Conservation (phyloP, 257 asterid species). For the Perilla frutescens region DNA sequence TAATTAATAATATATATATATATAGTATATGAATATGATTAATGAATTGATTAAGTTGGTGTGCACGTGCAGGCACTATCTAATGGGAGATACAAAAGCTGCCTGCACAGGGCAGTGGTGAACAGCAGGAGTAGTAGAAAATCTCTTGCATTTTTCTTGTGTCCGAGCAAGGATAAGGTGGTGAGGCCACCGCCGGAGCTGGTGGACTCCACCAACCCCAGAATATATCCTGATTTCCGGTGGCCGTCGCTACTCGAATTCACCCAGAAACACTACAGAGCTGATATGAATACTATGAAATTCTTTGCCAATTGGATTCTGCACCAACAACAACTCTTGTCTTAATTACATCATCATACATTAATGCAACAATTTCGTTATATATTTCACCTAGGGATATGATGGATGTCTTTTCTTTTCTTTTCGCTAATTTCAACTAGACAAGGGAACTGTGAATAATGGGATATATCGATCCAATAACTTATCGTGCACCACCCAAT, state of each 20-base stretch:
- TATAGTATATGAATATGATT: too few relatives aligned
- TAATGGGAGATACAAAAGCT: constrained; percentile 88
- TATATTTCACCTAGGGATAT: too few relatives aligned
- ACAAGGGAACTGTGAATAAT: constrained; percentile 36
- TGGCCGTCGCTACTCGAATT: constrained; percentile 77
- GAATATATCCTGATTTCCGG: constrained; percentile 79
- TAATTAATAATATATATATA: too few relatives aligned
- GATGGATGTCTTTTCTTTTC: too few relatives aligned
- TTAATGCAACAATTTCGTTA: too few relatives aligned
- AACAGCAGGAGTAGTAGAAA: constrained; percentile 74
- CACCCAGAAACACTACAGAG: constrained; percentile 91
- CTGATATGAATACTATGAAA: constrained; percentile 87
- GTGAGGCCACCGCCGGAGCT: constrained; percentile 82
- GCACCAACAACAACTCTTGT: constrained; percentile 43
- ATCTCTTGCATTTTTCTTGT: constrained; percentile 88
- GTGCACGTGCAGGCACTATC: constrained; percentile 82
- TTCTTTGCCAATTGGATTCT: constrained; percentile 72
- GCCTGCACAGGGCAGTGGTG: constrained; percentile 95
- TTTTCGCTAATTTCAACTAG: constrained; percentile 19
- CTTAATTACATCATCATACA: too few relatives aligned
- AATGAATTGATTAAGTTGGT: too few relatives aligned
- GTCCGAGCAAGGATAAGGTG: constrained; percentile 83
- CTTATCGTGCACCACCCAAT: constrained; percentile 31
- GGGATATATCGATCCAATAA: too few relatives aligned
- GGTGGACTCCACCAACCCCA: constrained; percentile 75